Conservation (phyloP, 768 basidiomycete species). For the Amanita rubescens region DNA sequence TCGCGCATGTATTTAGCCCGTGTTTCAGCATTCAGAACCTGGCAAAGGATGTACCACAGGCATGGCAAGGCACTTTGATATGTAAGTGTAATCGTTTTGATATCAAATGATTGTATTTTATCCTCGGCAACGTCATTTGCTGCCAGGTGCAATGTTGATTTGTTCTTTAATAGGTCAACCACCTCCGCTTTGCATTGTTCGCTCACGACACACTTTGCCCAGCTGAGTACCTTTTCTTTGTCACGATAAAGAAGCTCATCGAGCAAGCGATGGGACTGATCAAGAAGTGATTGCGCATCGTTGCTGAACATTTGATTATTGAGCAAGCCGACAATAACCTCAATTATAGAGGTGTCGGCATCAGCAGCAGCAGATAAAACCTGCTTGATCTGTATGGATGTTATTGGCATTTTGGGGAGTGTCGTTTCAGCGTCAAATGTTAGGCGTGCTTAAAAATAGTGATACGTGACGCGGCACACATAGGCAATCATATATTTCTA, state of each 20-base stretch:
- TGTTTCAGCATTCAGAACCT: not conserved
- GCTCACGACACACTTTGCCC: not conserved
- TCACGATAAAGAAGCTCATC: not conserved
- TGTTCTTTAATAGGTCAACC: not conserved
- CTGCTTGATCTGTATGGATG: not conserved
- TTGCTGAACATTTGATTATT: not conserved
- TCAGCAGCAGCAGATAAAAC: not conserved
- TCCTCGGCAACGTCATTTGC: not conserved
- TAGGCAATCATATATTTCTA: not conserved
- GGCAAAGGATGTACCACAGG: not conserved
- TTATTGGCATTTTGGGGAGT: not conserved
- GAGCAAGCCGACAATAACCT: not conserved
- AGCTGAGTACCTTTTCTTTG: not conserved
- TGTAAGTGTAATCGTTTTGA: not conserved
- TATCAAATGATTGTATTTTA: not conserved
- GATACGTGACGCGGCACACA: not conserved
- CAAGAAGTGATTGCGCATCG: not conserved
- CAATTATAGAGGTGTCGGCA: not conserved
- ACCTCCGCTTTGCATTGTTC: not conserved
- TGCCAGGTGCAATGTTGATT: not conserved
- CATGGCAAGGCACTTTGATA: not conserved
- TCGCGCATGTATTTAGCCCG: not conserved
- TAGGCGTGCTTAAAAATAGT: not conserved
- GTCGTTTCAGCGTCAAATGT: not conserved
- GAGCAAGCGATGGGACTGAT: not conserved